Evolutionary conservation across 139 green algal genomes (phyloP), one percentile per base, ranked within the genome.

Genomic region (Klebsormidium nitens): DNA sequence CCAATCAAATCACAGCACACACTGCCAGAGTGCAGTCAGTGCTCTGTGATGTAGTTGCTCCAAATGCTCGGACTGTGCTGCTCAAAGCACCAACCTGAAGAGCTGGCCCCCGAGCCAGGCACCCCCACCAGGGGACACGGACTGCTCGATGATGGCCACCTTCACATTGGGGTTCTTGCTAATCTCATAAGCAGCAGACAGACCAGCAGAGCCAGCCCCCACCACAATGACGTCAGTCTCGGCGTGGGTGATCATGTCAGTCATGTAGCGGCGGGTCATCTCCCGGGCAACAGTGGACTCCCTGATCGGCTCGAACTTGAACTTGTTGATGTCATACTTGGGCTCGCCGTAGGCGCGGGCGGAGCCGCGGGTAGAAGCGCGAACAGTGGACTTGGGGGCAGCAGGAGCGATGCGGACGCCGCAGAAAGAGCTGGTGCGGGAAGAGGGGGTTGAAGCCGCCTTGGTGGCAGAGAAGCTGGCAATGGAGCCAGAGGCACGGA

Each of bases 51-150:
- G n/a, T n/a, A n/a, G n/a, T n/a, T n/a, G n/a, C n/a, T n/a, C n/a
- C n/a, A n/a, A n/a, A n/a, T n/a, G n/a, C n/a, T n/a, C n/a, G n/a
- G n/a, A n/a, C n/a, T n/a, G n/a, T n/a, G n/a, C n/a, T n/a, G n/a
- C n/a, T n/a, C n/a, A n/a, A n/a, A n/a, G n/a, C n/a, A n/a, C n/a
- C n/a, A n/a, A n/a, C n/a, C 8, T 61, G 80, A 97, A 94, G 4
- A 97, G 89, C 88, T 97, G 93, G 37, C 93, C 93, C 55, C 91
- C 93, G 66, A 98, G 76, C 93, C 93, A 98, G 17, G 93, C 91
- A 48, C 93, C 93, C 69, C 77, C 77, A 50, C 77, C 77, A 6
- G 77, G 77, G 32, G 37, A 11, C 2, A 83, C 77, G 28, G 65
- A 70, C 69, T 81, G 62, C 87, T 97, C 92, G 39, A 97, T 91